Evolutionary conservation across 1,284 basidiomycete species (phyloP), one percentile per base, ranked within the genome.

Genomic region (Anthracocystis setariae): DNA sequence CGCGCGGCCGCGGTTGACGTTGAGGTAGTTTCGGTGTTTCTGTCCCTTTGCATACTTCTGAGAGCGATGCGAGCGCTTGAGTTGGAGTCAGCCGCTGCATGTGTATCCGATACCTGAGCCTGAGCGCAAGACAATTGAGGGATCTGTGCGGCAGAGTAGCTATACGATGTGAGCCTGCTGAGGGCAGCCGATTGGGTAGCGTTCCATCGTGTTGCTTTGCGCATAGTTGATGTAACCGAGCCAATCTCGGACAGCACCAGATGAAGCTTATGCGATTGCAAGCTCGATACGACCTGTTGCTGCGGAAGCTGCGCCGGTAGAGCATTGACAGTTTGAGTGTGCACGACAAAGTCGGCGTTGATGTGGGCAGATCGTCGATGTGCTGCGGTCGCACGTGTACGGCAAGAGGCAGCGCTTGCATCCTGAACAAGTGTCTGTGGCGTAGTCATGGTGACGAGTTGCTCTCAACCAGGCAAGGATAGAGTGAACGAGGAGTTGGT

Each of bases 211-310:
- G 74, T 62, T 23, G 72, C 74, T 85, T 94, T 93, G 83, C 95
- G 91, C 92, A 98, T 96, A n/a, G 89, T 88, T 4, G 93, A 93
- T 39, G 93, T 96, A 74, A 98, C 92, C 12, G 92, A 87, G 55
- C 94, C 87, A 70, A 97, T 92, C 86, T 98, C 94, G 37, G 92
- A 90, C 67, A 90, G 87, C 24, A 95, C 83, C 45, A 94, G 88
- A 87, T 94, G 92, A 86, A 76, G 53, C 59, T 57, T 58, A 38
- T 73, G 70, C 8, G 70, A 32, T 21, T 73, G 61, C 39, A 73
- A 39, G 18, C 50, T 46, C 9, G 67, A 39, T 10, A 33, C 48
- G 4, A 18, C 58, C 23, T 42, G 25, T 2, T 33, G 37, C n/a
- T 46, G 63, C 20, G 46, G 42, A 25, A 38, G 4, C 37, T 25